Evolutionary conservation across 352 stramenopile species (phyloP), one percentile per base, ranked within the genome.

Genomic region (Globisporangium canariense): DNA sequence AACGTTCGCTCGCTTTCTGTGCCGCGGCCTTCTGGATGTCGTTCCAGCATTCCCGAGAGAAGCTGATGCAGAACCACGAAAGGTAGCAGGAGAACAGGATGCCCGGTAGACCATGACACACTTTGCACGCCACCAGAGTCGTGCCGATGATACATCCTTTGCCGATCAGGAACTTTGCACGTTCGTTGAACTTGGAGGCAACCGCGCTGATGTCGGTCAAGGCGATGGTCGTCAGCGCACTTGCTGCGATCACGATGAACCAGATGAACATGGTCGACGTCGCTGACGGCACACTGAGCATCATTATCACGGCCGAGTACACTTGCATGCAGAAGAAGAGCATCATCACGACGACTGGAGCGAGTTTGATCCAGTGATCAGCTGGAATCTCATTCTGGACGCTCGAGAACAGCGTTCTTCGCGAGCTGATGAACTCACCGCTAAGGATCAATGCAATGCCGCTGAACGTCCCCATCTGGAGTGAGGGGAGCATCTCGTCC

Each of bases 331-430:
- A 64, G 52, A 89, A 88, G 49, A 82, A 90, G 10, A 83, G 50
- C 64, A 88, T 74, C 76, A 89, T 89, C 20, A 86, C 78, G 9
- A 81, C 66, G 30, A 87, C 56, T 3, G 86, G 83, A 34, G 87
- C 67, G 11, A 93, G 53, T 64, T 94, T 94, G 45, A 93, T 76
- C 83, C 82, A 94, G 67, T 94, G 81, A 36, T 93, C 81, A 9
- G 70, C 68, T 1, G 76, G 83, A 47, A 90, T 76, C 50, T 79
- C 74, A 25, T 82, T 71, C 16, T 73, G 71, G 18, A 66, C 58
- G 11, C 79, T 64, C 2, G 68, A 52, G 11, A 77, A 60, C 30
- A 73, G 57, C 22, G 63, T 64, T 11, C 64, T 58, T 11, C 61
- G 66, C 18, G 66, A 79, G 4, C 67, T 74, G 25, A 85, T 53